phyloP scores from a whole-genome alignment of 805 yeast species.

The Metschnikowia henanensis region DNA sequence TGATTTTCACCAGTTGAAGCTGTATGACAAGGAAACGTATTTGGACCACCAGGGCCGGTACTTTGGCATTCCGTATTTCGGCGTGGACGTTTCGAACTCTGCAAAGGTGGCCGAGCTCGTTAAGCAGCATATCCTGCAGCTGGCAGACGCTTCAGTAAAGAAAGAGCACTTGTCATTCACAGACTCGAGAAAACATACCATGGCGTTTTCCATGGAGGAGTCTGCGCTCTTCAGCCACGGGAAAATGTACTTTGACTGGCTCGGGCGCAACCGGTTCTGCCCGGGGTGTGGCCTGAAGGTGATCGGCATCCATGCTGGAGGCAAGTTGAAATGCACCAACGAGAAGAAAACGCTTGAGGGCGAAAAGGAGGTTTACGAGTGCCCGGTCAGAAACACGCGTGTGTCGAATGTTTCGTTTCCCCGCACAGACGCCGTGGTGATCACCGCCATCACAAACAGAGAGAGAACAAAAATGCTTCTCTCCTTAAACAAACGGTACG shows the following conservation, averaged over 20 bases:
- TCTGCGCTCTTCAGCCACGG: slow-evolving; percentile 79
- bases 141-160: slow-evolving; percentile 7
- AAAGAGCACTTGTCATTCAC: slow-evolving; percentile 24
- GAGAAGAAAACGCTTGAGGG: slow-evolving; percentile 8
- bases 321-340: slow-evolving; percentile 28
- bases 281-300: slow-evolving; percentile 80
- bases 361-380: slow-evolving; percentile 20
- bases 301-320: slow-evolving; percentile 67
- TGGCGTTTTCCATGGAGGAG: slow-evolving; percentile 40
- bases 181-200: slow-evolving; percentile 36
- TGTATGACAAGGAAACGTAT: slow-evolving; percentile 30
- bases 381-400: slow-evolving; percentile 37
- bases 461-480: slow-evolving; percentile 63
- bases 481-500: slow-evolving; percentile 67
- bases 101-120: slow-evolving; percentile 41
- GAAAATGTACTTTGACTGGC: slow-evolving; percentile 85
- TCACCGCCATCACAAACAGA: slow-evolving; percentile 70
- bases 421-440: slow-evolving; percentile 86
- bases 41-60: slow-evolving; percentile 48
- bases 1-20: slow-evolving; percentile 30
- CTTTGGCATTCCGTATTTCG: slow-evolving; percentile 64
- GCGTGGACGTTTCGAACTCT: slow-evolving; percentile 54
- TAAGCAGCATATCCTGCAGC: slow-evolving; percentile 18
- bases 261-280: slow-evolving; percentile 68
- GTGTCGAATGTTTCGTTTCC: slow-evolving; percentile 88